Evolutionary conservation across 768 basidiomycete species (phyloP).

Genomic region (Candolleomyces eurysporus): DNA sequence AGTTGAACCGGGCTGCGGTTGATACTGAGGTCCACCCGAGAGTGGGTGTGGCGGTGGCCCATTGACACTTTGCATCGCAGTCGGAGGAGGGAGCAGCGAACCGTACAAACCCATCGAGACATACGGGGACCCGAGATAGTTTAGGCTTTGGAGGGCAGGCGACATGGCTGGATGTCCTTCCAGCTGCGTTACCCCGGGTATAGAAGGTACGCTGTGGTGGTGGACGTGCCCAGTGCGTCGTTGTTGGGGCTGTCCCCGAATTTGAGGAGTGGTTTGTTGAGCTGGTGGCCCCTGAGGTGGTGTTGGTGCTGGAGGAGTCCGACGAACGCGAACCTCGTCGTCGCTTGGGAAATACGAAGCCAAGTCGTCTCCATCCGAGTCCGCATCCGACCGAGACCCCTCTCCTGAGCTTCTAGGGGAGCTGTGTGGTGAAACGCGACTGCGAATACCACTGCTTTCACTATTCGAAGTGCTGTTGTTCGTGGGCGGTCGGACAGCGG

Average conservation of each 20-base stretch:
- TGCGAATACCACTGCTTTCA: background rate
- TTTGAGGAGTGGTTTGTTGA: background rate
- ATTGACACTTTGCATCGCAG: background rate
- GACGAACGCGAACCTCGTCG: constrained; percentile 9
- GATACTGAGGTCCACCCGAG: background rate
- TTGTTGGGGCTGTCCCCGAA: background rate
- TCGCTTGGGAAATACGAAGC: constrained; percentile 8
- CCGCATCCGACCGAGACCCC: background rate
- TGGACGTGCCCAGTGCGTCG: background rate
- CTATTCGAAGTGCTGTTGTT: background rate
- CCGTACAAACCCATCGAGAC: background rate
- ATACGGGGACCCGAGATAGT: background rate
- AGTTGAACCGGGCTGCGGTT: background rate
- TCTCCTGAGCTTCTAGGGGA: background rate
- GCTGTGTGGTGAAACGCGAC: background rate
- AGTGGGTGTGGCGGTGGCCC: background rate
- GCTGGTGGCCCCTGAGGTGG: background rate
- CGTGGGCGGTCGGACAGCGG: background rate
- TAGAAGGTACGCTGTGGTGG: constrained; percentile 5
- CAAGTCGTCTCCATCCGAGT: background rate
- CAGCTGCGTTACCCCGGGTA: background rate
- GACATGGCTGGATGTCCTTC: background rate
- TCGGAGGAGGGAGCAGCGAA: background rate
- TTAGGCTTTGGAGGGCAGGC: background rate
- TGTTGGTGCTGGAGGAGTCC: background rate